A percentile compares a stretch with the other conserved stretches of the same genome.
These are phyloP conservation scores for Penicillium verhagenii DNA, from an alignment of 495 filamentous ascomycete genomes.

Conservation along the genomic window DNA sequence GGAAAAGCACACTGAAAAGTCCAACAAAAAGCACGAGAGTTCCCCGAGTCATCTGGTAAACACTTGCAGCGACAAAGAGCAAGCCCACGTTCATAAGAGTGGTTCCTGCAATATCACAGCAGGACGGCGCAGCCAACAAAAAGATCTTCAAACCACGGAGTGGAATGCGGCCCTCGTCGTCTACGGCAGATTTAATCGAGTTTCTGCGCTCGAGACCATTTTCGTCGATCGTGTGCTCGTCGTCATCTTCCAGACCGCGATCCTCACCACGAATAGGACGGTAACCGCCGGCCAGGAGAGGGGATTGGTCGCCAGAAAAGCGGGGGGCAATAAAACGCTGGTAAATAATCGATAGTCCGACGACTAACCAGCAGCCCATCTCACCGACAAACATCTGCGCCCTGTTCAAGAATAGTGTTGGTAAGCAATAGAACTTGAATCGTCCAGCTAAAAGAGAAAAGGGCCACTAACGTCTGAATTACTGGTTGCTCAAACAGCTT, in stretches of 20 bases:
- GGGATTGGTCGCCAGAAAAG: slow-evolving; percentile 32
- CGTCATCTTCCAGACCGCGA: slow-evolving; percentile 50
- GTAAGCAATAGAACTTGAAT: slow-evolving; percentile 11
- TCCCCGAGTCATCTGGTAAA: slow-evolving; percentile 98
- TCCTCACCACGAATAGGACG: slow-evolving; percentile 53
- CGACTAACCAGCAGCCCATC: slow-evolving; percentile 87
- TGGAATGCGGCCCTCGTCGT: slow-evolving; percentile 48
- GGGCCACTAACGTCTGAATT: slow-evolving; percentile 70
- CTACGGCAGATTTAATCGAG: slow-evolving; percentile 46
- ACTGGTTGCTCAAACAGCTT: slow-evolving; percentile 92
- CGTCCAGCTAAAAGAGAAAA: neutral
- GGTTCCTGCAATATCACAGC: slow-evolving; percentile 91
- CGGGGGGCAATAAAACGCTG: slow-evolving; percentile 50
- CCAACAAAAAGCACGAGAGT: slow-evolving; percentile 94
- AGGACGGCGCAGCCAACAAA: slow-evolving; percentile 80
- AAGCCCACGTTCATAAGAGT: slow-evolving; percentile 97
- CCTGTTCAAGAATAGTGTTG: slow-evolving; percentile 21
- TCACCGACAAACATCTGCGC: slow-evolving; percentile 94
- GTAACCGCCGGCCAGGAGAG: slow-evolving; percentile 61
- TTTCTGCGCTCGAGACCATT: neutral
- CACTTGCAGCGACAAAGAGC: slow-evolving; percentile 87
- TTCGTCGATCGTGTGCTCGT: slow-evolving; percentile 33
- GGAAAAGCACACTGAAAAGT: slow-evolving; percentile 88
- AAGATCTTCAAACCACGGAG: slow-evolving; percentile 71
- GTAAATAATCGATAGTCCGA: slow-evolving; percentile 64